These are phyloP conservation scores for Naganishia cerealis DNA, from an alignment of 1,284 basidiomycete species.

Conservation along the genomic window DNA sequence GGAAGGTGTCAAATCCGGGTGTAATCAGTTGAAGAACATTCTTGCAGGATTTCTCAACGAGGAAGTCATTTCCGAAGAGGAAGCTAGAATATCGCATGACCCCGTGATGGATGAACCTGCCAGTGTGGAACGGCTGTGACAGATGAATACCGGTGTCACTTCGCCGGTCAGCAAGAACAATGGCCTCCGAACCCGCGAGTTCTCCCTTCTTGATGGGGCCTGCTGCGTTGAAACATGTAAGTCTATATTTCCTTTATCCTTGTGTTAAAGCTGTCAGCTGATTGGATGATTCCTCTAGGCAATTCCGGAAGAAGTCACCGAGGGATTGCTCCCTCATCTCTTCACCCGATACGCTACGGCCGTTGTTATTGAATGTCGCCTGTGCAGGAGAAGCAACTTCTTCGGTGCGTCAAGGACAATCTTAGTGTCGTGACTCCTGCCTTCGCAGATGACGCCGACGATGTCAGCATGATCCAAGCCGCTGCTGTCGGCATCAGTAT, in stretches of 20 bases:
- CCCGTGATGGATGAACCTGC: neutral
- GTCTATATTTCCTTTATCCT: slow-evolving; percentile 38
- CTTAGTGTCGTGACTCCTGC: slow-evolving; percentile 86
- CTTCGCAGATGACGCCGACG: slow-evolving; percentile 92
- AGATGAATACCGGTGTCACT: slow-evolving; percentile 68
- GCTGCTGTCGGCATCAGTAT: slow-evolving; percentile 96
- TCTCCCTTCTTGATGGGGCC: slow-evolving; percentile 93
- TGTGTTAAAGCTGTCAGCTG: neutral
- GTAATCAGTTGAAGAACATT: slow-evolving; percentile 78
- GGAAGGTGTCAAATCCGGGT: slow-evolving; percentile 72
- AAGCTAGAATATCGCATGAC: slow-evolving; percentile 19
- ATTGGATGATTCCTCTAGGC: slow-evolving; percentile 57
- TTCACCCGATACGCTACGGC: slow-evolving; percentile 90
- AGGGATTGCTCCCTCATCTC: slow-evolving; percentile 76
- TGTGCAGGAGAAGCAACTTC: slow-evolving; percentile 91
- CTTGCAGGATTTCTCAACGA: slow-evolving; percentile 89
- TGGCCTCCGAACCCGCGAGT: slow-evolving; percentile 83
- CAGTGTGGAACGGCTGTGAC: slow-evolving; percentile 56
- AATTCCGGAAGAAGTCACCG: slow-evolving; percentile 66
- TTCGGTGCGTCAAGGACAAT: slow-evolving; percentile 86
- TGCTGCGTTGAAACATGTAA: slow-evolving; percentile 66
- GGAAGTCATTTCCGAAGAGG: slow-evolving; percentile 24
- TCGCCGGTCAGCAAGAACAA: slow-evolving; percentile 85
- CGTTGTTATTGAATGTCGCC: slow-evolving; percentile 97
- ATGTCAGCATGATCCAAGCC: slow-evolving; percentile 60